Percentiles rank a stretch among this genome's conserved stretches.
phyloP scores from a whole-genome alignment of 768 basidiomycete species.

The Filobasidium floriforme region DNA sequence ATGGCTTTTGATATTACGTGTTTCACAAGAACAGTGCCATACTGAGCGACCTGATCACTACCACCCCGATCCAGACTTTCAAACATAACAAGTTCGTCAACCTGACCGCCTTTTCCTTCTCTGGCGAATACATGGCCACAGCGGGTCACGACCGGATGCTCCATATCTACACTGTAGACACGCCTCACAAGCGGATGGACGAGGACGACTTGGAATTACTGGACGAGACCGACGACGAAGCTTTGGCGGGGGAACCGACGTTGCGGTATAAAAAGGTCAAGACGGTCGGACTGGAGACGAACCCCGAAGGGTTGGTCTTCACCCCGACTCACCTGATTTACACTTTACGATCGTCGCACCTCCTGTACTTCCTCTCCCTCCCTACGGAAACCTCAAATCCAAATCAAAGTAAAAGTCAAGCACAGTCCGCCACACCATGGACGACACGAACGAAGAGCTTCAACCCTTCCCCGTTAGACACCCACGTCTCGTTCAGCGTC shows the following conservation, averaged over 20 bases:
- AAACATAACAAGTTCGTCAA: constrained; percentile 37
- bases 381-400: too few species aligned
- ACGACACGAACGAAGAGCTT: constrained; percentile 31
- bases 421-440: constrained; percentile 11
- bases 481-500: constrained; percentile 40
- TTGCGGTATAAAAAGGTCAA: constrained; percentile 32
- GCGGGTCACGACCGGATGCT: constrained; percentile 39
- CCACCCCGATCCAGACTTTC: constrained; percentile 35
- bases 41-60: constrained; percentile 40
- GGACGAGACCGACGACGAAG: constrained; percentile 34
- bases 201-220: constrained; percentile 25
- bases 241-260: constrained; percentile 32
- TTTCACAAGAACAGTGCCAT: constrained; percentile 35
- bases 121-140: constrained; percentile 36
- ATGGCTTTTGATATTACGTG: too few species aligned
- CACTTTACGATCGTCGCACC: constrained; percentile 31
- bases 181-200: background rate
- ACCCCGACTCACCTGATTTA: constrained; percentile 36
- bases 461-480: constrained; percentile 42
- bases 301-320: constrained; percentile 41
- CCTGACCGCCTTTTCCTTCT: constrained; percentile 33
- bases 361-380: constrained; percentile 29
- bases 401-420: too few species aligned
- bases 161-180: constrained; percentile 30
- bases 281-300: constrained; percentile 21